Evolutionary conservation across 805 yeast genomes (phyloP).

Genomic region (Teunomyces gatunensis): DNA sequence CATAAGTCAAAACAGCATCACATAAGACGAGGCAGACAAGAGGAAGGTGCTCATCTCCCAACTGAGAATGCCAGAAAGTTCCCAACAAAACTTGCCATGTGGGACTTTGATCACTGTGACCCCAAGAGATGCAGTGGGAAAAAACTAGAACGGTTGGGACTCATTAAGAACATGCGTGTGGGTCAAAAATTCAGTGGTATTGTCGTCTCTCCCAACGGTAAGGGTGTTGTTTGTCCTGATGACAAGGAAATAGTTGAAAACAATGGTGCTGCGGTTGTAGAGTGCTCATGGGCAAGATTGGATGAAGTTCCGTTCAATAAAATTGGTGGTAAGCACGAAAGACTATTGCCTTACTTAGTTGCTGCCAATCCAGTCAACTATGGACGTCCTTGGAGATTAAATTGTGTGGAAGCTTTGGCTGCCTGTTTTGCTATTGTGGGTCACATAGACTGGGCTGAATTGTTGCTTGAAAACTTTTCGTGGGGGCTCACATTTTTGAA

Average conservation of each 20-base stretch:
- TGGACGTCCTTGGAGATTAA: conserved; percentile 92
- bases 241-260: conserved; percentile 75
- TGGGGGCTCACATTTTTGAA: conserved; percentile 92
- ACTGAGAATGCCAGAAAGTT: conserved; percentile 37
- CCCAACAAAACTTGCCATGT: conserved; percentile 91
- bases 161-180: conserved; percentile 73
- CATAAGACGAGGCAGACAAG: conserved; percentile 37
- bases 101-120: conserved; percentile 99
- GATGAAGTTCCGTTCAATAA: conserved; percentile 93
- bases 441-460: conserved; percentile 81
- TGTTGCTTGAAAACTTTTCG: conserved; percentile 72
- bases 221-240: conserved; percentile 83
- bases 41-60: conserved; percentile 19
- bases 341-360: conserved; percentile 85
- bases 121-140: conserved; percentile 97
- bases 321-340: conserved; percentile 87
- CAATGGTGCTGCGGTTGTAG: conserved; percentile 94
- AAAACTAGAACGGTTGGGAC: conserved; percentile 83
- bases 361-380: conserved; percentile 98
- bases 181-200: conserved; percentile 93
- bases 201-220: conserved; percentile 92
- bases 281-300: conserved; percentile 97
- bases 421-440: conserved; percentile 97
- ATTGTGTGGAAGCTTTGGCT: conserved; percentile 96
- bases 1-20: conserved; percentile 56